phyloP scores from a whole-genome alignment of 139 green algal species.

The Coelastrella sp. region DNA sequence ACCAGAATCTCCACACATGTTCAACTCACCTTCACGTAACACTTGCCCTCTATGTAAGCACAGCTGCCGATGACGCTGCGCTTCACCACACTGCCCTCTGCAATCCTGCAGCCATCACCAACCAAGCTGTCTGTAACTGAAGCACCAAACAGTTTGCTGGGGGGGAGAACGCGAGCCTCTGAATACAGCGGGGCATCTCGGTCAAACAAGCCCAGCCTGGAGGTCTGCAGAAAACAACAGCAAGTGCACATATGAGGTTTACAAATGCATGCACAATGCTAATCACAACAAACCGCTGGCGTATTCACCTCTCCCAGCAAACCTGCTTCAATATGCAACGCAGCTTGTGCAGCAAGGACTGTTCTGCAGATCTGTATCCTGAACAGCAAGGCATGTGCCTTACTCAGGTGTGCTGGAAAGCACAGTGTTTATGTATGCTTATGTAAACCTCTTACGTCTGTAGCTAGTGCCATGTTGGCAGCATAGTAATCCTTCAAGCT shows the following conservation, averaged over 20 bases:
- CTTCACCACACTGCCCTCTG: conserved; percentile 56
- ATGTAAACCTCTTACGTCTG: conserved; percentile 34
- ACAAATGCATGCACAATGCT: too few relatives aligned
- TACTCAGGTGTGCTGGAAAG: neutral
- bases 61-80: conserved; percentile 45
- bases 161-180: conserved; percentile 90
- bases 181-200: conserved; percentile 91
- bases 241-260: neutral
- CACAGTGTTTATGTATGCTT: too few relatives aligned
- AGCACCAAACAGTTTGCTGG: conserved; percentile 77
- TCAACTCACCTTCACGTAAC: conserved; percentile 42
- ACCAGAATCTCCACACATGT: too few relatives aligned
- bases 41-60: conserved; percentile 32
- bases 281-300: too few relatives aligned
- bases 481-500: conserved; percentile 97
- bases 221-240: conserved; percentile 48
- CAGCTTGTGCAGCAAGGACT: too few relatives aligned
- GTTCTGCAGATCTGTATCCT: too few relatives aligned
- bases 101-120: conserved; percentile 59
- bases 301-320: too few relatives aligned
- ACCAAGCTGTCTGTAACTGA: conserved; percentile 62
- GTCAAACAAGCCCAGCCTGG: conserved; percentile 75
- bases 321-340: too few relatives aligned
- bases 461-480: conserved; percentile 90
- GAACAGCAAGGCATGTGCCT: too few relatives aligned